Percentiles rank a stretch among this genome's conserved stretches.
These are phyloP conservation scores for Aspergillus neoniger DNA, from an alignment of 2,329 filamentous ascomycete genomes.

Conservation along the genomic window DNA sequence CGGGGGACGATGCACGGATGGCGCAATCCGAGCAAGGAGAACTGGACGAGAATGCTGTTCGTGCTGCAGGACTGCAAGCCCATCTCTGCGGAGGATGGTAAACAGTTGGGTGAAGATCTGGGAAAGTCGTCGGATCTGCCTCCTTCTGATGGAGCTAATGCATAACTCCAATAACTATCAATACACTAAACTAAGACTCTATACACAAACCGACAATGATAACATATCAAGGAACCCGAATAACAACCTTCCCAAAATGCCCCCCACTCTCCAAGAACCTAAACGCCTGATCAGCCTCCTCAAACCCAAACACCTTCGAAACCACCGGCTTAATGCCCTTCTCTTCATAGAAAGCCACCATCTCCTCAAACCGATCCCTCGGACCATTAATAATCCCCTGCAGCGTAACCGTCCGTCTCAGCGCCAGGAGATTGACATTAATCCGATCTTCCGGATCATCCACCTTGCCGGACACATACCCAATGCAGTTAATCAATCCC, in stretches of 20 bases:
- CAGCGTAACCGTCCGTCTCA: slow-evolving; percentile 54
- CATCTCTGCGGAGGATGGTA: slow-evolving; percentile 22
- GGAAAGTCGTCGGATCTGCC: slow-evolving; percentile 7
- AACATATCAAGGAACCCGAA: slow-evolving; percentile 41
- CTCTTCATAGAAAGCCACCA: slow-evolving; percentile 37
- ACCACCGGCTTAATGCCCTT: slow-evolving; percentile 47
- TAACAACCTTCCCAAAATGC: slow-evolving; percentile 59
- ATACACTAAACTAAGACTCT: too few species aligned
- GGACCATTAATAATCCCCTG: slow-evolving; percentile 66
- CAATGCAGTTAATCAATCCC: slow-evolving; percentile 51
- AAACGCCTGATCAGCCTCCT: slow-evolving; percentile 55
- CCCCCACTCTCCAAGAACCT: slow-evolving; percentile 54
- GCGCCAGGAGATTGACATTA: slow-evolving; percentile 61
- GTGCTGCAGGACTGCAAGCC: slow-evolving; percentile 32
- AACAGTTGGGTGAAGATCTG: slow-evolving; percentile 30
- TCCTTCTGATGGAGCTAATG: background rate
- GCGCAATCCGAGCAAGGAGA: slow-evolving; percentile 51
- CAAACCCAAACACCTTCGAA: slow-evolving; percentile 57
- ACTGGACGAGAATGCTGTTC: slow-evolving; percentile 52
- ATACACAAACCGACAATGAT: too few species aligned
- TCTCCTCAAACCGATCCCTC: slow-evolving; percentile 52
- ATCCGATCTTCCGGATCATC: slow-evolving; percentile 57
- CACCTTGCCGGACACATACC: slow-evolving; percentile 55
- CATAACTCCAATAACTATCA: too few species aligned
- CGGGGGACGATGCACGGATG: slow-evolving; percentile 59